Evolutionary conservation across 768 basidiomycete species (phyloP).

Genomic region (Auricularia cornea): DNA sequence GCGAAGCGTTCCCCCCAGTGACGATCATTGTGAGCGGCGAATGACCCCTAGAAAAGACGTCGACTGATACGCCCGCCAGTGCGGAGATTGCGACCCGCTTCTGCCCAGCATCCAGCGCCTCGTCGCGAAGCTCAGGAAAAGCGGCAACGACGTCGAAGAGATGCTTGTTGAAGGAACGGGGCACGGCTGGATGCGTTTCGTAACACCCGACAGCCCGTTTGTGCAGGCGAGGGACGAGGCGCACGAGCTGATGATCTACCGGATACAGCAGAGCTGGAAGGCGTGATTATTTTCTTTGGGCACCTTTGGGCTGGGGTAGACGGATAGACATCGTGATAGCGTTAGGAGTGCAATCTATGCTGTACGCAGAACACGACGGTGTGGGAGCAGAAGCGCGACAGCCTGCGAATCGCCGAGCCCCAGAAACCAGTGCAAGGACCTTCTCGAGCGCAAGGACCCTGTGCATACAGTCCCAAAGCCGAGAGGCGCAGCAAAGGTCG

Average conservation of each 20-base stretch:
- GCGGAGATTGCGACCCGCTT: not conserved
- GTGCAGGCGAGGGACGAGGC: not conserved
- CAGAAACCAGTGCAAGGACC: no score
- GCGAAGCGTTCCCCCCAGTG: not conserved
- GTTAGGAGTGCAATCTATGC: no score
- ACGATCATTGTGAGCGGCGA: not conserved
- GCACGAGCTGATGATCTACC: not conserved
- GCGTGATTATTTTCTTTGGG: not conserved
- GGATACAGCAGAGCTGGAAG: not conserved
- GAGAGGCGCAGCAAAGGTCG: no score
- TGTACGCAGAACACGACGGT: no score
- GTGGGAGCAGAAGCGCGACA: no score
- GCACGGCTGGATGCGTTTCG: not conserved
- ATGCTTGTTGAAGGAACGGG: not conserved
- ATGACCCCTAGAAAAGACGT: not conserved
- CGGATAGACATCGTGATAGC: not conserved
- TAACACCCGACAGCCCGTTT: not conserved
- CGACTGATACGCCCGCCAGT: not conserved
- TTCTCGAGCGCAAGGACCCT: no score
- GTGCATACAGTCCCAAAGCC: no score
- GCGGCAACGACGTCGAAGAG: not conserved
- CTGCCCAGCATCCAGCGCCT: not conserved
- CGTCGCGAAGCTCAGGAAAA: not conserved
- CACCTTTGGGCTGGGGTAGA: not conserved
- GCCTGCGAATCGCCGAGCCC: no score